A percentile compares a stretch with the other conserved stretches of the same genome.
phyloP scores from a whole-genome alignment of 2,329 filamentous ascomycete species.

The Fusarium protoensiforme region DNA sequence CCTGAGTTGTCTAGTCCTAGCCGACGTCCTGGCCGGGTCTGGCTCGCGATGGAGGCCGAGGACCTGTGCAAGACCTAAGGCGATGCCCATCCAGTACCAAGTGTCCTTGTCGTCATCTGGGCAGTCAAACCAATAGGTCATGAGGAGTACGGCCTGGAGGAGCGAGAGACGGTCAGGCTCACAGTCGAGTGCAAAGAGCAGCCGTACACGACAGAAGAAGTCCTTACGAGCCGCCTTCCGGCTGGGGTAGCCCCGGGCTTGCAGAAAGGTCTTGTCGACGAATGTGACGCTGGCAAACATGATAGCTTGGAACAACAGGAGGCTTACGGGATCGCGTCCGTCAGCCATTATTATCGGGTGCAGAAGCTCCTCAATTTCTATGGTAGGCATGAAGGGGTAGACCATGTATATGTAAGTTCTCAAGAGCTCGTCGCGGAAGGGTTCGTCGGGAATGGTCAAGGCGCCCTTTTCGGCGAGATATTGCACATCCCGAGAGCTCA shows the following conservation, averaged over 20 bases:
- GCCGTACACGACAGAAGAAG: conserved; percentile 10
- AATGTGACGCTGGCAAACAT: conserved; percentile 25
- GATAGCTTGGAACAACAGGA: conserved; percentile 16
- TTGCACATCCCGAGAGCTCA: neutral
- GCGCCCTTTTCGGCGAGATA: conserved; percentile 16
- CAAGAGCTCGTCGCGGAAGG: conserved; percentile 13
- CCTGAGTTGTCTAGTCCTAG: neutral
- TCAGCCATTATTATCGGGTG: neutral
- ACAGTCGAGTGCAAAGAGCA: conserved; percentile 11
- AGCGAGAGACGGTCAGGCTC: conserved; percentile 5
- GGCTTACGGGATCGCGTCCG: neutral
- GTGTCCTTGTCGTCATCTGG: conserved; percentile 20
- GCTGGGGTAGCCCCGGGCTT: neutral
- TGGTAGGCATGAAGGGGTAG: conserved; percentile 12
- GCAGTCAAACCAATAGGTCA: conserved; percentile 22
- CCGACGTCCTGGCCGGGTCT: neutral
- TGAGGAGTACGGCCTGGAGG: conserved; percentile 13
- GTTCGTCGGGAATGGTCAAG: conserved; percentile 9
- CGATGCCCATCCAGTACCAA: conserved; percentile 27
- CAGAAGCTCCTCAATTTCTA: conserved; percentile 9
- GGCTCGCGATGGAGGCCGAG: conserved; percentile 11
- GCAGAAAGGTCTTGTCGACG: conserved; percentile 1
- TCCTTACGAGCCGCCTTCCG: conserved; percentile 13
- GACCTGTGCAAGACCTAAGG: conserved; percentile 6
- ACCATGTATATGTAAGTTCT: conserved; percentile 10